A percentile compares a stretch with the other conserved stretches of the same genome.
These are phyloP conservation scores for Bigelowiella natans DNA, from an alignment of 78 protist genomes.

Conservation along the genomic window DNA sequence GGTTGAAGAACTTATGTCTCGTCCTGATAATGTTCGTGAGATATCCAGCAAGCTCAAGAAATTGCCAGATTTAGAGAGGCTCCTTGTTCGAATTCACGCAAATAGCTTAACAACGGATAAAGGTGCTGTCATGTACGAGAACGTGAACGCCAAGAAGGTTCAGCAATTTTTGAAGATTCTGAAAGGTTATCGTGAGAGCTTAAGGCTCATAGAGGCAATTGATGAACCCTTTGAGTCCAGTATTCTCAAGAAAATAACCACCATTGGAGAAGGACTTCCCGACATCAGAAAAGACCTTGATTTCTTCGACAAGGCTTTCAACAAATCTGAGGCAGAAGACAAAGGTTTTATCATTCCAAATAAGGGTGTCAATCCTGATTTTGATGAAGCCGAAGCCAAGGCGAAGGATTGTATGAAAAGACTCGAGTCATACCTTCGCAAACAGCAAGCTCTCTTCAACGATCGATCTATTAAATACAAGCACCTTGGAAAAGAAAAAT, in stretches of 20 bases:
- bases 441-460: not conserved
- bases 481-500: not conserved
- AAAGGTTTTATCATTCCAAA: not conserved
- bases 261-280: not conserved
- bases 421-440: not conserved
- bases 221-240: not conserved
- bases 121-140: not conserved
- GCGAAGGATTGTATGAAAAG: not conserved
- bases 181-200: not conserved
- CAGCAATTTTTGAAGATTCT: not conserved
- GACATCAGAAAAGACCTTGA: not conserved
- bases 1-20: not conserved
- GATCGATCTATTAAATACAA: not conserved
- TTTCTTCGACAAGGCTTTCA: not conserved
- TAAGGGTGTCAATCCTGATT: not conserved
- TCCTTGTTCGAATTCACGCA: constrained; percentile 20
- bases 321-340: not conserved
- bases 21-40: not conserved
- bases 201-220: not conserved
- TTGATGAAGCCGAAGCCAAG: not conserved
- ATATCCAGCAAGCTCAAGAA: not conserved
- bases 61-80: constrained; percentile 35
- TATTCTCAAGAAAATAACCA: not conserved
- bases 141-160: not conserved
- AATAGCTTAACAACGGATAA: not conserved